A percentile compares a stretch with the other conserved stretches of the same genome.
Evolutionary conservation across 75 land plant species (phyloP).

Genomic region (Picea sitchensis): DNA sequence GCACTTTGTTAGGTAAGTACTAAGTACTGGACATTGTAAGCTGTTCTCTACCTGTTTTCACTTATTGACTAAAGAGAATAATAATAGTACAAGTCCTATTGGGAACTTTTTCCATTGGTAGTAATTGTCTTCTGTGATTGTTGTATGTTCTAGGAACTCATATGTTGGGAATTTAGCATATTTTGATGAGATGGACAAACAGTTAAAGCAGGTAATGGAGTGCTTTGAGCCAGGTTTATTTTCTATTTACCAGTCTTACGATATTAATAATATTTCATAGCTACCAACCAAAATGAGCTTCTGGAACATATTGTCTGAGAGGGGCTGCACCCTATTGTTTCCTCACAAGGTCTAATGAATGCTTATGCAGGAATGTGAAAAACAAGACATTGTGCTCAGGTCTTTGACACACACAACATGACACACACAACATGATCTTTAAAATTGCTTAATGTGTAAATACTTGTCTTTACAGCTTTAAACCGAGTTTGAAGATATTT

Average conservation of each 20-base stretch:
- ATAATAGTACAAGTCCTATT: not conserved
- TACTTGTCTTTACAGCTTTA: not conserved
- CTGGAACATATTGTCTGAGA: not conserved
- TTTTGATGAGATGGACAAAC: constrained; percentile 70
- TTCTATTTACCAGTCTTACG: not conserved
- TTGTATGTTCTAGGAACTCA: constrained; percentile 60
- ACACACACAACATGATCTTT: not conserved
- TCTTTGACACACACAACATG: not conserved
- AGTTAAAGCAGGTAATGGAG: constrained; percentile 64
- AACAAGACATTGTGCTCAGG: not conserved
- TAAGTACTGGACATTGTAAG: too few species aligned
- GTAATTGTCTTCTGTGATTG: not conserved
- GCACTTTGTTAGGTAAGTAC: not conserved
- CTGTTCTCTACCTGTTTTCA: too few species aligned
- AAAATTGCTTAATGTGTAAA: not conserved
- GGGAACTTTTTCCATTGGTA: not conserved
- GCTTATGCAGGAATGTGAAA: not conserved
- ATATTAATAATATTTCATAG: not conserved
- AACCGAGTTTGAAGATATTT: not conserved
- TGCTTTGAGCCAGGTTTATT: not conserved
- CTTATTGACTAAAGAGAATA: too few species aligned
- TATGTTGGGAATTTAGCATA: constrained; percentile 74
- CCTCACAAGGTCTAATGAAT: constrained; percentile 2
- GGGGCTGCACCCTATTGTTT: not conserved
- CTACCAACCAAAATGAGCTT: not conserved